Percentiles rank a stretch among this genome's conserved stretches.
Evolutionary conservation across 495 filamentous ascomycete species (phyloP).

Genomic region (Umbilicaria muhlenbergii): DNA sequence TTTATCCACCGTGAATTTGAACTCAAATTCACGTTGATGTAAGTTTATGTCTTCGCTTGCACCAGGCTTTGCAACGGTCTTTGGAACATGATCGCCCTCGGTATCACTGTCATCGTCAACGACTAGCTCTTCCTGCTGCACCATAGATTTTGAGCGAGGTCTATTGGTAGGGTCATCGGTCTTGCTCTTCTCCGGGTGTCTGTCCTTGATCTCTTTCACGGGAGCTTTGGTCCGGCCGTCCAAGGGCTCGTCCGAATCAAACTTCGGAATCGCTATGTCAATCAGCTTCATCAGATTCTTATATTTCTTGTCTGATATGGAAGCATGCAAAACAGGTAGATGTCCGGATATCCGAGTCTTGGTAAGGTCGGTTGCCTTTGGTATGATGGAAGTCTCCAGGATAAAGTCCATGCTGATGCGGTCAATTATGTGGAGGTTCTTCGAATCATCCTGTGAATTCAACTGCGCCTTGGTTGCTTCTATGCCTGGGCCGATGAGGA

Average conservation of each 20-base stretch:
- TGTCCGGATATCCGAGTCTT: conserved; percentile 83
- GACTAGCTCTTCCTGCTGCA: conserved; percentile 58
- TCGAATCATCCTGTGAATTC: conserved; percentile 45
- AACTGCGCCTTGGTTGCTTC: conserved; percentile 81
- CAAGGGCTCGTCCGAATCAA: conserved; percentile 37
- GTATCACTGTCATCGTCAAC: conserved; percentile 48
- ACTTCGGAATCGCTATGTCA: conserved; percentile 83
- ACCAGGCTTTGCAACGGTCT: conserved; percentile 31
- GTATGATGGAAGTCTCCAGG: conserved; percentile 82
- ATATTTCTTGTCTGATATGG: conserved; percentile 86
- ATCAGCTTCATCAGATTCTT: conserved; percentile 92
- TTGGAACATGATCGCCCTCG: conserved; percentile 43
- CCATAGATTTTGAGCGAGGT: conserved; percentile 42
- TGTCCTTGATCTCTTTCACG: conserved; percentile 12
- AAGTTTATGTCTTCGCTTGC: conserved; percentile 45
- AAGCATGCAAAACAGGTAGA: conserved; percentile 81
- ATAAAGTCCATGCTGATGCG: conserved; percentile 93
- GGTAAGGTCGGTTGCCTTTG: conserved; percentile 85
- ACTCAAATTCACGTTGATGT: conserved; percentile 80
- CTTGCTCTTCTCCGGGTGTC: conserved; percentile 11
- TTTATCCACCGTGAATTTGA: conserved; percentile 88
- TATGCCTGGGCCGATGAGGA: conserved; percentile 89
- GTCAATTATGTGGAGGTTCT: conserved; percentile 81
- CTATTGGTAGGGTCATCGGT: conserved; percentile 26
- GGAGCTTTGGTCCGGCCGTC: conserved; percentile 10